Base-by-base conservation (phyloP, 1,284 basidiomycete species). In the Tilletia caries region DNA sequence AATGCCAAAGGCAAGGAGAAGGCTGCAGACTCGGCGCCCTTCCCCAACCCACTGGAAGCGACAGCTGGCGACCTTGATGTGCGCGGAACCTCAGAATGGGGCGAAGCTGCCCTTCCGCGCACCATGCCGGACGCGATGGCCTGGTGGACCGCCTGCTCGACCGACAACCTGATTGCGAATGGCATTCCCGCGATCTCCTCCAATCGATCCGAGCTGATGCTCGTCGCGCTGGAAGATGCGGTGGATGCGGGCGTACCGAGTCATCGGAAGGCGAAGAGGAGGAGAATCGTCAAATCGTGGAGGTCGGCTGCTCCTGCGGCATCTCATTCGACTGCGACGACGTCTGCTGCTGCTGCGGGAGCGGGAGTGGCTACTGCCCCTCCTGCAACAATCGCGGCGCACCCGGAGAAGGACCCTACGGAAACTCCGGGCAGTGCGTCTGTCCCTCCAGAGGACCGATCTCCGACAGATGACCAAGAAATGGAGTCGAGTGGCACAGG, bases 131-230 rank as follows among this genome's bases (percentile, higher is more conserved):
- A 67, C 67, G 60, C 3, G 10, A 72, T 70, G 12, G 71, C 70
- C 25, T 80, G 78, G 78, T 80, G 76, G 73, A 73, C 75, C 18
- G 71, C 76, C 8, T 70, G 77, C 15, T 46, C 73, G 2, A 73
- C 76, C 15, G 75, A 75, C 41, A 65, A 71, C 27, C 68, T 80
- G 60, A 69, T 80, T 67, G 60, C 68, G 18, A 68, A 70, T 20
- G 76, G 70, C 1, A 50, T 79, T 0, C 78, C 78, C 2, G 67
- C 71, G 1, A n/a, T 79, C 37, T 69, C 72, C 0, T 70, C 73
- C 6, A 33, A 13, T 37, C 20, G 58, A 13, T 73, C 72, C 0
- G 64, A 68, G 18, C 2, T 13, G 2, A 48, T 20, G 13, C 2
- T 10, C 20, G 32, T 25, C 18, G 23, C 12, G 23, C 29, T 54